Conservation (phyloP, 148 eudicot species). For the Nepenthes gracilis region DNA sequence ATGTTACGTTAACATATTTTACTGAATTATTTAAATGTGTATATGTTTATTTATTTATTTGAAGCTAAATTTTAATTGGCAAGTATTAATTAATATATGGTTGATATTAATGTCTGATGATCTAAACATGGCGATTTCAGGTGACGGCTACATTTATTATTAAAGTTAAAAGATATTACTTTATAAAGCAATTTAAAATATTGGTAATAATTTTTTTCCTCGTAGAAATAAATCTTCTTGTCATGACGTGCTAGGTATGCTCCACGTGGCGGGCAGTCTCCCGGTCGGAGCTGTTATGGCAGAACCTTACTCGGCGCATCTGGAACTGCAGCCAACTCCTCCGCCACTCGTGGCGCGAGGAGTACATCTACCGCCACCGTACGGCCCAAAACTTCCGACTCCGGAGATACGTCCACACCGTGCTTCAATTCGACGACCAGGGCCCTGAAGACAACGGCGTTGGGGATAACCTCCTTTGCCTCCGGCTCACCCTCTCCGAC, state of each 20-base stretch:
- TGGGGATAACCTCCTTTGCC: constrained; percentile 32
- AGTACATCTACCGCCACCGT: constrained; percentile 59
- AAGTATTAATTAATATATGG: too few relatives aligned
- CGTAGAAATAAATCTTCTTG: too few relatives aligned
- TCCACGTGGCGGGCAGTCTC: constrained; percentile 79
- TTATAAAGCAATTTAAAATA: too few relatives aligned
- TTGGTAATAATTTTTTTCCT: too few relatives aligned
- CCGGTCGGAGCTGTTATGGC: constrained; percentile 72
- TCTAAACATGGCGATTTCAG: too few relatives aligned
- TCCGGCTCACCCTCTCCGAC: constrained; percentile 54
- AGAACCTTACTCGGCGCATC: constrained; percentile 44
- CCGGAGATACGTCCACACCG: constrained; percentile 21
- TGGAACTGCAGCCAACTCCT: constrained; percentile 42
- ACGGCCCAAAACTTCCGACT: constrained; percentile 59
- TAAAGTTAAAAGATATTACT: too few relatives aligned
- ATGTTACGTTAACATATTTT: too few relatives aligned
- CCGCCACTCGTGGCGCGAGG: constrained; percentile 58
- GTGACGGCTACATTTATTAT: too few relatives aligned
- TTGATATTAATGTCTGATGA: too few relatives aligned
- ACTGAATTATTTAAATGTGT: too few relatives aligned
- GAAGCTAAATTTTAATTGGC: too few relatives aligned
- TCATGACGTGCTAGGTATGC: constrained; percentile 43
- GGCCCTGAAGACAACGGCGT: constrained; percentile 18
- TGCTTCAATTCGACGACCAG: constrained; percentile 30
- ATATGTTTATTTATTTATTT: too few relatives aligned